Evolutionary conservation across 306 rosid species (phyloP), one percentile per base, ranked within the genome.

Genomic region (Lagenaria siceraria): DNA sequence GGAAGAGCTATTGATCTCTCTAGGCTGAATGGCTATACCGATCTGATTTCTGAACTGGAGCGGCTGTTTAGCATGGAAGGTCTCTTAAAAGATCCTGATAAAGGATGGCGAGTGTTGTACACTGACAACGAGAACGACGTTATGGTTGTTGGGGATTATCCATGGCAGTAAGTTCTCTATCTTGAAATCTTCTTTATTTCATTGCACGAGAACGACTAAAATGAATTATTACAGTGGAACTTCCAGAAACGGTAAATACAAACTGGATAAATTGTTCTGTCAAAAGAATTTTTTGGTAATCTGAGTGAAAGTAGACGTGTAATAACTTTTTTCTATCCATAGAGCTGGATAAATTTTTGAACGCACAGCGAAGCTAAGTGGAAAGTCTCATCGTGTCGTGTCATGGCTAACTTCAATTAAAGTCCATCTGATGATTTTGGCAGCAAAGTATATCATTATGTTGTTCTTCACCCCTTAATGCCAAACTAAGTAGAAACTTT

Each of bases 1-100:
- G 98, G 97, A 83, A 90, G 98, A 89, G 96, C 98, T 80, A 84
- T 94, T 79, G 98, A 94, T 85, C 98, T 94, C 84, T 89, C 96
- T 27, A 88, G 87, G 83, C 75, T 94, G 84, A 87, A 78, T 81
- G 84, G 98, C 85, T 94, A 94, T 79, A 76, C 71, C 78, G 97
- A 94, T 77, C 87, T 94, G 82, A 76, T 87, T 85, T 83, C 48
- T 54, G 98, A 94, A 82, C 93, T 94, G 56, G 98, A 94, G 91
- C 85, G 89, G 76, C 87, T 94, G 18, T 94, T 91, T 87, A 81
- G 91, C 90, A 94, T 94, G 98, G 98, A 94, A 85, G 97, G 97
- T 43, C 95, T 94, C 80, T 88, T 94, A 10, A 85, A 75, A 79
- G 95, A 89, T 83, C 92, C 96, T 71, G 79, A 73, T 38, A 87